These are phyloP conservation scores for Tuber umbilicatum DNA, from an alignment of 495 filamentous ascomycete genomes.

Conservation along the genomic window DNA sequence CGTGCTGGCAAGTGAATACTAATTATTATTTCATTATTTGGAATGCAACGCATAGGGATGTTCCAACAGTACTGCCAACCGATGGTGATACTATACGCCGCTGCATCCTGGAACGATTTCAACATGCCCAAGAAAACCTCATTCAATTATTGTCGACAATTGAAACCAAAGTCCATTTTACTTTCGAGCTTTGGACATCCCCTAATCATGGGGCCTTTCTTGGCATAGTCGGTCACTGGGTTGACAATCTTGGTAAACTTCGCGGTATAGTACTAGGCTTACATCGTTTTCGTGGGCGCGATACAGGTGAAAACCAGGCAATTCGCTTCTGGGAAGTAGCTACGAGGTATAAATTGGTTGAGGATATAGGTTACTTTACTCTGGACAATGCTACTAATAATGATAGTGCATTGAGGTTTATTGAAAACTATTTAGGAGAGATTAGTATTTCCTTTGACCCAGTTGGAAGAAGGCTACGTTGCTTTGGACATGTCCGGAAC, in stretches of 20 bases:
- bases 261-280: background rate
- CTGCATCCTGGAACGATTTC: background rate
- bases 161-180: background rate
- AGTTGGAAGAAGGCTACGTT: conserved; percentile 13
- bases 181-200: background rate
- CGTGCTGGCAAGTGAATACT: no score
- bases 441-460: conserved; percentile 19
- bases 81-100: background rate
- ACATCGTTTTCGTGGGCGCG: background rate
- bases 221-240: background rate
- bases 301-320: conserved; percentile 22
- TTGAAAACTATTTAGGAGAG: background rate
- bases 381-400: conserved; percentile 31
- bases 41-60: background rate
- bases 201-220: background rate
- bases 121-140: background rate
- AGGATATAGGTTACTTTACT: conserved; percentile 24
- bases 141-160: background rate
- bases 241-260: background rate
- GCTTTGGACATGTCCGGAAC: conserved; percentile 28
- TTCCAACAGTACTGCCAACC: background rate
- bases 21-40: no score
- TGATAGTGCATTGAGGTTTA: conserved; percentile 13
- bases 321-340: conserved; percentile 13
- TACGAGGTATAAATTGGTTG: conserved; percentile 19